A percentile compares a stretch with the other conserved stretches of the same genome.
phyloP scores from a whole-genome alignment of 208 protist species.

The Acanthamoeba lenticulata region DNA sequence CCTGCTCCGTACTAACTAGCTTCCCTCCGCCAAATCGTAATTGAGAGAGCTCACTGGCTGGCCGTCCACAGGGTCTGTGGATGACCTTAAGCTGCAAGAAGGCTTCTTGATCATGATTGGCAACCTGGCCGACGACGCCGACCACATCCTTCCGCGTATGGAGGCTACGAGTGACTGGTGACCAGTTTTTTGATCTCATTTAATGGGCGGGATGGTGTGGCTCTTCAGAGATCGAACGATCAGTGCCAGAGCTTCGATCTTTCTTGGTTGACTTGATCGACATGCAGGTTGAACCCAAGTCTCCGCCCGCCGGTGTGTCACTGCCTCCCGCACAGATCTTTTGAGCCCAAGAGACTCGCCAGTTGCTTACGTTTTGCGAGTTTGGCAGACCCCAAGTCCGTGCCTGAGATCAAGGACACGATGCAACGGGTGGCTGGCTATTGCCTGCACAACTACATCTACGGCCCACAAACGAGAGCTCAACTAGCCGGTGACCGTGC shows the following conservation, averaged over 20 bases:
- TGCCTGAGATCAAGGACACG: background rate
- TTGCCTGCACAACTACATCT: background rate
- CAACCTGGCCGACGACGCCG: background rate
- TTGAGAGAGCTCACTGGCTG: background rate
- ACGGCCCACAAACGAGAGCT: background rate
- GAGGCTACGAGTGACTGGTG: background rate
- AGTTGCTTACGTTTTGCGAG: too few relatives aligned
- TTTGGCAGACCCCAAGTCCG: background rate
- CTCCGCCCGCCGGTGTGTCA: background rate
- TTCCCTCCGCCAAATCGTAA: background rate
- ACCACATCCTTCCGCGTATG: background rate
- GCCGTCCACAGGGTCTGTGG: background rate
- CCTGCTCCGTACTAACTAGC: background rate
- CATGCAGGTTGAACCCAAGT: background rate
- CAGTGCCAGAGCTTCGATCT: background rate
- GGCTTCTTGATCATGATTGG: background rate
- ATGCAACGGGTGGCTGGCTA: background rate
- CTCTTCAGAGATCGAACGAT: background rate
- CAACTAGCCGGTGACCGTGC: background rate
- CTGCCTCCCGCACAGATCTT: too few relatives aligned
- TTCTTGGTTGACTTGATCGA: background rate
- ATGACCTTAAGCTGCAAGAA: background rate
- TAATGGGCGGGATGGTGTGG: too few relatives aligned
- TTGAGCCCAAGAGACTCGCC: too few relatives aligned
- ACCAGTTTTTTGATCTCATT: background rate